phyloP scores from a whole-genome alignment of 1,284 basidiomycete genomes.

The Cutaneotrichosporon arboriforme region DNA sequence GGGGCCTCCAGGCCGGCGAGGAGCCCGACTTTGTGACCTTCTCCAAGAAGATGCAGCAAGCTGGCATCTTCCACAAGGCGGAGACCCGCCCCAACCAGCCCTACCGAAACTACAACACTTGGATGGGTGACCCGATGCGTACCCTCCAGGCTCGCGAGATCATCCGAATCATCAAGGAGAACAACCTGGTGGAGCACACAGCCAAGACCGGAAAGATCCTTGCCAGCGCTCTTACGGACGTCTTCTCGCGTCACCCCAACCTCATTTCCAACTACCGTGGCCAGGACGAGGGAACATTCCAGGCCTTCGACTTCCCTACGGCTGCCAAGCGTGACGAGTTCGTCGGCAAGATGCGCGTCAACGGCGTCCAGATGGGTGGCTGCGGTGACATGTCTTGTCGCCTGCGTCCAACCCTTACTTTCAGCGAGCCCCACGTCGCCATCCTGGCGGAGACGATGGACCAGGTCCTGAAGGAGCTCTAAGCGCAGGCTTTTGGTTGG shows the following conservation, averaged over 20 bases:
- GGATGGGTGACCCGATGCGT: constrained; percentile 52
- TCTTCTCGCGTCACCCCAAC: constrained; percentile 26
- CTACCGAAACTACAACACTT: constrained; percentile 50
- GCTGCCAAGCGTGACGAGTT: constrained; percentile 48
- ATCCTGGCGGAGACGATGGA: constrained; percentile 46
- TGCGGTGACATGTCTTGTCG: constrained; percentile 48
- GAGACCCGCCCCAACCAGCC: constrained; percentile 51
- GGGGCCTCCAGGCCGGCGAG: constrained; percentile 49
- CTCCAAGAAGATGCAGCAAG: constrained; percentile 53
- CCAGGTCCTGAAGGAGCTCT: constrained; percentile 32
- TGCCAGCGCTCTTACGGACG: constrained; percentile 34
- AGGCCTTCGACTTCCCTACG: constrained; percentile 51
- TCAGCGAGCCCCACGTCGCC: constrained; percentile 49
- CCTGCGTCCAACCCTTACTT: constrained; percentile 53
- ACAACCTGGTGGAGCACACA: constrained; percentile 47
- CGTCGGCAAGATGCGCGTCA: constrained; percentile 47
- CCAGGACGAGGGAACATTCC: constrained; percentile 52
- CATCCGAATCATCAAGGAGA: constrained; percentile 49
- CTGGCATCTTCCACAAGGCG: constrained; percentile 52
- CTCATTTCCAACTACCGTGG: constrained; percentile 50
- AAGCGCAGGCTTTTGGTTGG: neutral
- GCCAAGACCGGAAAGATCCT: constrained; percentile 44
- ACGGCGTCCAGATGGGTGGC: constrained; percentile 45
- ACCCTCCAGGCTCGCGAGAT: constrained; percentile 53
- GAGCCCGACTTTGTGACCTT: constrained; percentile 56